These are phyloP conservation scores for Herpetomonas muscarum DNA, from an alignment of 208 protist species.

Conservation along the genomic window DNA sequence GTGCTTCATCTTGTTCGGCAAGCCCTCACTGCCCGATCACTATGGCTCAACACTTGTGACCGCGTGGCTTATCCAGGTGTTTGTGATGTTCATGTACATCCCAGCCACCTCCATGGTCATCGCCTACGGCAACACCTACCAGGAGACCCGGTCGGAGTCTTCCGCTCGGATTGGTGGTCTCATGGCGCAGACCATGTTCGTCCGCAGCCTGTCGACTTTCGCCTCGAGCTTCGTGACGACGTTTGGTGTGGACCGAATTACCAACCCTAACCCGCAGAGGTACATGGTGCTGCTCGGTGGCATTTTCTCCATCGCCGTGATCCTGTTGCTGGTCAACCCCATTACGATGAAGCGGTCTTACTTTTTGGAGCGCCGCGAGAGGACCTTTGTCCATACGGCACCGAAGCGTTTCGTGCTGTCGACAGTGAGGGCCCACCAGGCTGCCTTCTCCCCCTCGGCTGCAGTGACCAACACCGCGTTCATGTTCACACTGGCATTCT, in stretches of 20 bases:
- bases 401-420: conserved; percentile 9
- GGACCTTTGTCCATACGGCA: conserved; percentile 3
- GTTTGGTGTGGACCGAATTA: conserved; percentile 1
- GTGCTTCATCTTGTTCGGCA: conserved; percentile 19
- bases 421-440: conserved; percentile 4
- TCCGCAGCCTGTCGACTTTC: conserved; percentile 18
- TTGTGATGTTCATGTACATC: conserved; percentile 38
- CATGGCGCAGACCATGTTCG: conserved; percentile 44
- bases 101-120: conserved; percentile 28
- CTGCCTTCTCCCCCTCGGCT: background rate
- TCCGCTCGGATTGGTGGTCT: conserved; percentile 25
- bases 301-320: conserved; percentile 17
- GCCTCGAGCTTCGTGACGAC: conserved; percentile 15
- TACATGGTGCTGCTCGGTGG: conserved; percentile 21
- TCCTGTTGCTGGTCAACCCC: conserved; percentile 22
- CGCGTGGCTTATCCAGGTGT: conserved; percentile 18
- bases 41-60: conserved; percentile 14
- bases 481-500: conserved; percentile 37
- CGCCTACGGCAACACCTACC: conserved; percentile 18
- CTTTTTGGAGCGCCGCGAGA: conserved; percentile 18
- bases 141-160: conserved; percentile 16
- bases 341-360: conserved; percentile 13
- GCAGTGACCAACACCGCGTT: conserved; percentile 14
- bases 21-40: background rate
- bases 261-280: background rate